These are phyloP conservation scores for Byssoonygena ceratinophila DNA, from an alignment of 2,329 filamentous ascomycete genomes.

Conservation along the genomic window DNA sequence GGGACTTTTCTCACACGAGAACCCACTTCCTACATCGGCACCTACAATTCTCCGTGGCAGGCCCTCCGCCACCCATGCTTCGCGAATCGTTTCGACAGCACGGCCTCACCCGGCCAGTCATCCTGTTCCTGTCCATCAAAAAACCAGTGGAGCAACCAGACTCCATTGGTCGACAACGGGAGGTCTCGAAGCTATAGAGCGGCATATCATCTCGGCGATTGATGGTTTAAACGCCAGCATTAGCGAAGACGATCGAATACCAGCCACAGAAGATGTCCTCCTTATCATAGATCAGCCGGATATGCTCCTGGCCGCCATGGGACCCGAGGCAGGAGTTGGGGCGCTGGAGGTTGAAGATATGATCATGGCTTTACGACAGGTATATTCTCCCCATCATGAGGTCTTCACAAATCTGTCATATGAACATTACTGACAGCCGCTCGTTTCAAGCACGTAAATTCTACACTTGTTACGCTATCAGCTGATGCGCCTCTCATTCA, in stretches of 20 bases:
- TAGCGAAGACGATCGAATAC: constrained; percentile 16
- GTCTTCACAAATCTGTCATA: not conserved
- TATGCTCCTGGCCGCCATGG: constrained; percentile 51
- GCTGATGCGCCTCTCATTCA: constrained; percentile 63
- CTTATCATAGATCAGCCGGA: constrained; percentile 58
- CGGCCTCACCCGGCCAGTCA: not conserved
- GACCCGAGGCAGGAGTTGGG: constrained; percentile 35
- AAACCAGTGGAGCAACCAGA: not conserved
- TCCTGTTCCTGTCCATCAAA: not conserved
- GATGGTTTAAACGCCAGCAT: constrained; percentile 22
- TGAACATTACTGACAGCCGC: not conserved
- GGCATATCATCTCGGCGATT: constrained; percentile 27
- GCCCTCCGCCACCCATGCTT: not conserved
- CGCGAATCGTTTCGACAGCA: not conserved
- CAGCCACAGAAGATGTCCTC: constrained; percentile 34
- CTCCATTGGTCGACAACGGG: constrained; percentile 17
- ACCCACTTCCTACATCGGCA: not conserved
- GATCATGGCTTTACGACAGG: constrained; percentile 53
- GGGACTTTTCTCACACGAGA: constrained; percentile 40
- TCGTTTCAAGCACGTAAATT: constrained; percentile 47
- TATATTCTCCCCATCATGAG: constrained; percentile 33
- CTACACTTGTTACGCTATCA: constrained; percentile 56
- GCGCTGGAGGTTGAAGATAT: constrained; percentile 43
- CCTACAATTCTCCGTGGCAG: constrained; percentile 5
- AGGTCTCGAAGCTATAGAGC: constrained; percentile 28